phyloP scores from a whole-genome alignment of 1,284 basidiomycete genomes.

The Trichosporon sp. region DNA sequence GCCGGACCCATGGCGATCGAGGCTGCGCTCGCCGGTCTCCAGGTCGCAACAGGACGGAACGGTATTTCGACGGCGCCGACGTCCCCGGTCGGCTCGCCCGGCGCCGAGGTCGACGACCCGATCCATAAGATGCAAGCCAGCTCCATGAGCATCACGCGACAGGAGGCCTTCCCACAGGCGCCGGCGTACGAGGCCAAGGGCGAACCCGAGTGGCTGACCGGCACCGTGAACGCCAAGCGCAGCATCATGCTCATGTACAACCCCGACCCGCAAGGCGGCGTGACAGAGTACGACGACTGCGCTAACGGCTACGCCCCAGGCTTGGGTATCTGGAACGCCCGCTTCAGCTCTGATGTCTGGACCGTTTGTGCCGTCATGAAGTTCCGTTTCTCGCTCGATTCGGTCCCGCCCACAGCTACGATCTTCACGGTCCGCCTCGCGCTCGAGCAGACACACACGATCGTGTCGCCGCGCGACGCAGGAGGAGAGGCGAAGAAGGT shows the following conservation, averaged over 20 bases:
- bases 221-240: conserved; percentile 30
- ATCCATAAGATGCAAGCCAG: background rate
- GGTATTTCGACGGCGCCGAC: background rate
- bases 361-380: conserved; percentile 44
- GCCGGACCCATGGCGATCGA: conserved; percentile 2
- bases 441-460: conserved; percentile 41
- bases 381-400: conserved; percentile 31
- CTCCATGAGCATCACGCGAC: conserved; percentile 18
- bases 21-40: background rate
- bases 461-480: conserved; percentile 42
- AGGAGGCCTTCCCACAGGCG: conserved; percentile 16
- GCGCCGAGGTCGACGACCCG: background rate
- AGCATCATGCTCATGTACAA: conserved; percentile 40
- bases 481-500: conserved; percentile 27
- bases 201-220: conserved; percentile 36
- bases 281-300: conserved; percentile 35
- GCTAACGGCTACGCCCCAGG: conserved; percentile 35
- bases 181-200: background rate
- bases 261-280: conserved; percentile 33
- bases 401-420: conserved; percentile 37
- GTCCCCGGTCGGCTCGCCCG: conserved; percentile 1
- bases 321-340: conserved; percentile 39
- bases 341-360: conserved; percentile 42
- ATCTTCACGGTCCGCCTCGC: conserved; percentile 44
- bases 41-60: background rate